Base-by-base conservation (phyloP, 2,329 filamentous ascomycete species). In the Biscogniauxia marginata region DNA sequence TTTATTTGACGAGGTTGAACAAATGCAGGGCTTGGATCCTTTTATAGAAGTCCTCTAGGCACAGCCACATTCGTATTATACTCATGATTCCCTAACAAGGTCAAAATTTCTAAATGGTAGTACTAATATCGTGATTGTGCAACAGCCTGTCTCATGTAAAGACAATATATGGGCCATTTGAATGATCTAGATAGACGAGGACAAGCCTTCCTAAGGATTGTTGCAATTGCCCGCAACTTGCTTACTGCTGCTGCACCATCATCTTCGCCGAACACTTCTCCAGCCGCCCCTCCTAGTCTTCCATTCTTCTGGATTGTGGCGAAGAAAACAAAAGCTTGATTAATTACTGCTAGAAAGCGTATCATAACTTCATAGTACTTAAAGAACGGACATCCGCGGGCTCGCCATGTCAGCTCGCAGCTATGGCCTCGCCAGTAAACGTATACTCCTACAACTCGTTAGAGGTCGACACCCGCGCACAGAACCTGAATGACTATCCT, bases 401-500 rank as follows among this genome's bases (percentile, higher is more conserved):
- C 25, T 50, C 19, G 25, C n/a, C 48, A 11, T 4, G n/a, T 34
- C 19, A 22, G 9, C 18, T 46, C 6, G 6, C n/a, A 39, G 25
- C 13, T 34, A 50, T 43, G 48, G 30, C n/a, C 7, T 21, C 19
- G 5, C 30, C 48, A 43, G 30, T 25, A 34, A 18, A 50, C 18
- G 13, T 13, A 9, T 7, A 19, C 16, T 16, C 18, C 2, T 50
- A 46, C 46, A 54, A 46, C 52, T 46, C 34, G 3, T 24, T 54
- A 44, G 52, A 54, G 20, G 52, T 54, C 52, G 39, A 54, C 34
- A 24, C 21, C 22, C 24, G 25, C 16, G 45, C 45, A 13, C 21
- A 46, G 24, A 50, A 46, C 46, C 3, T 45, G 20, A 30, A 54
- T 21, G 16, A 24, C 6, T 49, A 54, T 19, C 52, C 52, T n/a